These are phyloP conservation scores for Microsporum audouinii DNA, from an alignment of 2,329 filamentous ascomycete species.

Conservation along the genomic window DNA sequence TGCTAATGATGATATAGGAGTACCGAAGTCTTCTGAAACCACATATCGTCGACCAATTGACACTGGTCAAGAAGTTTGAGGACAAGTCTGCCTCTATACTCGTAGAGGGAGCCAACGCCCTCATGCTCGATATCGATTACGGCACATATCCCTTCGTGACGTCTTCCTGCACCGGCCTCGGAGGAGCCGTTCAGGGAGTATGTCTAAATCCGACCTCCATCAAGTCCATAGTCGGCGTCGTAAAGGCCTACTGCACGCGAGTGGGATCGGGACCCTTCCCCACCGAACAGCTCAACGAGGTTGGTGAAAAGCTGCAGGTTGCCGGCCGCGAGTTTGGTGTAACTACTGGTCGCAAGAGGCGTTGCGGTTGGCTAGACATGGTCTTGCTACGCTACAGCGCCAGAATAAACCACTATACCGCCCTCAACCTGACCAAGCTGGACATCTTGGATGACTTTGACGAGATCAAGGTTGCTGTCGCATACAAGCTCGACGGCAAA, in stretches of 20 bases:
- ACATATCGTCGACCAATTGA: slow-evolving; percentile 36
- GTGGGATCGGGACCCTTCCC: slow-evolving; percentile 52
- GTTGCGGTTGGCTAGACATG: slow-evolving; percentile 55
- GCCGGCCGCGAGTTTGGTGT: slow-evolving; percentile 47
- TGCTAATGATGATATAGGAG: slow-evolving; percentile 21
- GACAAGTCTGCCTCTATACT: slow-evolving; percentile 46
- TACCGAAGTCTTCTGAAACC: slow-evolving; percentile 28
- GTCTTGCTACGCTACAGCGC: slow-evolving; percentile 54
- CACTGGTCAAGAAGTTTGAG: slow-evolving; percentile 41
- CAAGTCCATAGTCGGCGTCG: slow-evolving; percentile 49
- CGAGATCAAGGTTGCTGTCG: slow-evolving; percentile 49
- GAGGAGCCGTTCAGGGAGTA: slow-evolving; percentile 46
- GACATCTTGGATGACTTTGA: slow-evolving; percentile 54
- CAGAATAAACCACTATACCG: slow-evolving; percentile 42
- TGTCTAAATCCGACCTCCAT: slow-evolving; percentile 48
- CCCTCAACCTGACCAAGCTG: slow-evolving; percentile 53
- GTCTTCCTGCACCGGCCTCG: slow-evolving; percentile 38
- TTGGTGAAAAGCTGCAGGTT: slow-evolving; percentile 46
- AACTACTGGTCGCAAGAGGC: slow-evolving; percentile 49
- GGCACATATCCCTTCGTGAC: slow-evolving; percentile 43
- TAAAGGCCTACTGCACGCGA: slow-evolving; percentile 55
- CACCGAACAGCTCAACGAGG: slow-evolving; percentile 48
- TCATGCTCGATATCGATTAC: slow-evolving; percentile 50
- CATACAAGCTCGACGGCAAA: slow-evolving; percentile 44
- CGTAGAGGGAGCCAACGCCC: slow-evolving; percentile 52